These are phyloP conservation scores for Lactarius trivialis DNA, from an alignment of 768 basidiomycete genomes.

Conservation along the genomic window DNA sequence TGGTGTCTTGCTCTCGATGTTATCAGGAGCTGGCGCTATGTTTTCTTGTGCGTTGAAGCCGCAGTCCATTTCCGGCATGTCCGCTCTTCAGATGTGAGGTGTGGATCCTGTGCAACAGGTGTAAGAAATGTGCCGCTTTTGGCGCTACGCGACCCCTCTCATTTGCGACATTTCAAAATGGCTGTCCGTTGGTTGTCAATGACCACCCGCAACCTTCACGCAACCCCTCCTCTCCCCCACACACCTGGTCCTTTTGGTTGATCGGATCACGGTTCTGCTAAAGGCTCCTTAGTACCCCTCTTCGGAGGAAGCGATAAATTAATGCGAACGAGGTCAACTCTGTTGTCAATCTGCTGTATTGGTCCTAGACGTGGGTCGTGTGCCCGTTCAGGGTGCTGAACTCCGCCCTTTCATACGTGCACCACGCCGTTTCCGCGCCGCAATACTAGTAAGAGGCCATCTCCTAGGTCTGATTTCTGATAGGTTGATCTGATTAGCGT, in stretches of 20 bases:
- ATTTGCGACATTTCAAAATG: not conserved
- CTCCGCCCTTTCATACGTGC: constrained; percentile 39
- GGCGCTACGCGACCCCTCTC: not conserved
- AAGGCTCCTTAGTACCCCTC: constrained; percentile 8
- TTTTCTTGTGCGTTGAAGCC: not conserved
- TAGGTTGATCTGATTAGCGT: constrained; percentile 5
- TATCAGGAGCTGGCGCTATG: not conserved
- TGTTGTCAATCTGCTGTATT: constrained; percentile 39
- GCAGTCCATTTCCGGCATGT: not conserved
- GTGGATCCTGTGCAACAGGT: not conserved
- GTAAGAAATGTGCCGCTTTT: not conserved
- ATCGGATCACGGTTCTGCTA: not conserved
- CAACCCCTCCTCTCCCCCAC: not conserved
- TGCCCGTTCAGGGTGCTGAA: constrained; percentile 39
- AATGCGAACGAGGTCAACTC: constrained; percentile 43
- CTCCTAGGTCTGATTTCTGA: not conserved
- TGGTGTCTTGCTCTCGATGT: not conserved
- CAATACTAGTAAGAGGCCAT: constrained; percentile 35
- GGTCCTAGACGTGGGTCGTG: constrained; percentile 40
- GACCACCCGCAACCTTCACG: not conserved
- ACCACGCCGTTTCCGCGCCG: constrained; percentile 34
- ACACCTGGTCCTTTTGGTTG: not conserved
- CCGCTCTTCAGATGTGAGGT: not conserved
- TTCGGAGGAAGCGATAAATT: constrained; percentile 35
- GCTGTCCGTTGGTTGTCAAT: not conserved